phyloP scores from a whole-genome alignment of 1,139 yeast genomes.

The Yamadazyma jaroonii region DNA sequence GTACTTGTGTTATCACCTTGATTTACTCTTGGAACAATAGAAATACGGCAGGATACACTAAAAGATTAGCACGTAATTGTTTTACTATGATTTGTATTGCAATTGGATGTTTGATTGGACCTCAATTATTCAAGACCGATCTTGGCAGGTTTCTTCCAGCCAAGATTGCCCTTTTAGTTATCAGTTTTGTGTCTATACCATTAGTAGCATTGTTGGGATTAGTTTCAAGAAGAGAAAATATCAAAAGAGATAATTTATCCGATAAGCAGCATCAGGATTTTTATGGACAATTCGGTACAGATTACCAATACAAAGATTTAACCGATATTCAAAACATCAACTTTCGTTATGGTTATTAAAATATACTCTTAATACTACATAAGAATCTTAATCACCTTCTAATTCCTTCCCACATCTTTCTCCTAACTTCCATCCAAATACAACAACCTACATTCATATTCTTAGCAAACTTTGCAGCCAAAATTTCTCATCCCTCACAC shows the following conservation, averaged over 20 bases:
- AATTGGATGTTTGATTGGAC: conserved; percentile 36
- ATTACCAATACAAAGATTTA: conserved; percentile 30
- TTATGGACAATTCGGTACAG: conserved; percentile 17
- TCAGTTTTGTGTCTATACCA: conserved; percentile 32
- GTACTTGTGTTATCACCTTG: conserved; percentile 34
- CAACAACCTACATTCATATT: too few species aligned
- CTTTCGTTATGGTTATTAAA: conserved; percentile 30
- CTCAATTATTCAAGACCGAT: conserved; percentile 34
- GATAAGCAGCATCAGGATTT: conserved; percentile 13
- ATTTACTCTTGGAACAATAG: conserved; percentile 35
- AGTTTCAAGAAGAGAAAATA: conserved; percentile 25
- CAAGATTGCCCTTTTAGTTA: conserved; percentile 30
- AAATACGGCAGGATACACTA: conserved; percentile 37
- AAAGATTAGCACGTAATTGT: conserved; percentile 28
- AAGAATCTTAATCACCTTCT: neutral
- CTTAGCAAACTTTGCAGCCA: neutral
- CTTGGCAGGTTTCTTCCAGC: conserved; percentile 34
- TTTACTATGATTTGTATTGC: conserved; percentile 35
- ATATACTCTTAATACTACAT: neutral
- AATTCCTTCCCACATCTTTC: too few species aligned
- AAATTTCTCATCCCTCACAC: neutral
- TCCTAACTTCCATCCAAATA: too few species aligned
- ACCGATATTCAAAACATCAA: conserved; percentile 35
- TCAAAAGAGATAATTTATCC: conserved; percentile 18
- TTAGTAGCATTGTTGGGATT: conserved; percentile 24